These are phyloP conservation scores for Parafenestella ontariensis DNA, from an alignment of 2,329 filamentous ascomycete genomes.

Conservation along the genomic window DNA sequence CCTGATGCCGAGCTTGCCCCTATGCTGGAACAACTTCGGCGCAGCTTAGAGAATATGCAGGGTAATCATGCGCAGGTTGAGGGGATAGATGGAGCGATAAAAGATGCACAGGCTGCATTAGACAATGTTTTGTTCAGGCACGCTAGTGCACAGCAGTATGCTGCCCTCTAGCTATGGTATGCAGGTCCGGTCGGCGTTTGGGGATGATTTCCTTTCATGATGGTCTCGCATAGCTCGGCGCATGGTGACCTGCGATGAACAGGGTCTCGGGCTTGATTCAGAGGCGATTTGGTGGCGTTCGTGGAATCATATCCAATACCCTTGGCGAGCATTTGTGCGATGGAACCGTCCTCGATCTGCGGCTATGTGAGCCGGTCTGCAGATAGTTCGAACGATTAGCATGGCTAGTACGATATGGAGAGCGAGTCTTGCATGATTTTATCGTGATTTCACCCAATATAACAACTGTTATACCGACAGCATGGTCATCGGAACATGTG, in stretches of 20 bases:
- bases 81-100: conserved; percentile 42
- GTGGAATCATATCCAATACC: conserved; percentile 32
- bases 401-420: neutral
- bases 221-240: conserved; percentile 28
- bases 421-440: neutral
- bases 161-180: conserved; percentile 39
- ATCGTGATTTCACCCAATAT: conserved; percentile 26
- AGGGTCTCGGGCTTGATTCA: conserved; percentile 25
- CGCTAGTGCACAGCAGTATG: conserved; percentile 40
- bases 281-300: conserved; percentile 21
- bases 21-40: conserved; percentile 47
- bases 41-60: conserved; percentile 49
- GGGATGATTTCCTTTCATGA: conserved; percentile 21
- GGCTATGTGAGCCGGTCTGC: neutral
- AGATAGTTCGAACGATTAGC: neutral
- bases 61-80: conserved; percentile 47
- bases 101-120: conserved; percentile 38
- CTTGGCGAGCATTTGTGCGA: conserved; percentile 1
- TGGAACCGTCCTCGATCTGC: neutral
- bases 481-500: conserved; percentile 40
- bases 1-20: conserved; percentile 42
- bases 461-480: conserved; percentile 29
- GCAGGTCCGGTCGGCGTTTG: conserved; percentile 30
- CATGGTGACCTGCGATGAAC: conserved; percentile 6
- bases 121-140: conserved; percentile 46